These are phyloP conservation scores for Macrophomina tecta DNA, from an alignment of 2,329 filamentous ascomycete species.

Conservation along the genomic window DNA sequence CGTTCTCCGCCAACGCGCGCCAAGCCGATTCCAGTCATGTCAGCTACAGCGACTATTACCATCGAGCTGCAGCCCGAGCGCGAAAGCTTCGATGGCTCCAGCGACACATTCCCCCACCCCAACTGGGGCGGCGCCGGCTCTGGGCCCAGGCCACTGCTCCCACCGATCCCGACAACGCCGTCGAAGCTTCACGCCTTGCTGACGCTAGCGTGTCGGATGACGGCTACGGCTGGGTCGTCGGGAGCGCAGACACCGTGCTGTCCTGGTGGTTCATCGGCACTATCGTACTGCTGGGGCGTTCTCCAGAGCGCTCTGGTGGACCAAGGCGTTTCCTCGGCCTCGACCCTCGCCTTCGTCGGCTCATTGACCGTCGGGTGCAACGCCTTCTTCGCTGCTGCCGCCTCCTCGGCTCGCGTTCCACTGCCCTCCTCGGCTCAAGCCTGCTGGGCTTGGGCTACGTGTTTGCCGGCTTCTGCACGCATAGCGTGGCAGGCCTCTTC, in stretches of 20 bases:
- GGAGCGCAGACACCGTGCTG: slow-evolving; percentile 57
- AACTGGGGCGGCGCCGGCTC: neutral
- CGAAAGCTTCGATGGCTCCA: neutral
- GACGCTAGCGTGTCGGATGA: slow-evolving; percentile 54
- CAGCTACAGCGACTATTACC: slow-evolving; percentile 18
- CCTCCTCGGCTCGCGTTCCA: slow-evolving; percentile 59
- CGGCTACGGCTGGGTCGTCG: slow-evolving; percentile 63
- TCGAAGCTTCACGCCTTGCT: slow-evolving; percentile 28
- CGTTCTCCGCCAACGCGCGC: neutral
- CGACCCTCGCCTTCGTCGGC: slow-evolving; percentile 65
- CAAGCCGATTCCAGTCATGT: slow-evolving; percentile 22
- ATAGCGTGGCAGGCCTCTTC: slow-evolving; percentile 56
- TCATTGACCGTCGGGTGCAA: slow-evolving; percentile 59
- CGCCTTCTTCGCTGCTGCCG: slow-evolving; percentile 59
- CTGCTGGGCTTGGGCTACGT: slow-evolving; percentile 59
- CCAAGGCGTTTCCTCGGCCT: slow-evolving; percentile 54
- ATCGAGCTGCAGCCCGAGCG: slow-evolving; percentile 14
- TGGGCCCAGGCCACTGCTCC: slow-evolving; percentile 22
- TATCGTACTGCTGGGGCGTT: slow-evolving; percentile 65
- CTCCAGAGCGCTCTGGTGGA: slow-evolving; percentile 63
- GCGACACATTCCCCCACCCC: neutral
- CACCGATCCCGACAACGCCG: slow-evolving; percentile 18
- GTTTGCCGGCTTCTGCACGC: slow-evolving; percentile 54
- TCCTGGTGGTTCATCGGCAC: slow-evolving; percentile 61
- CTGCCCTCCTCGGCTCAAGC: slow-evolving; percentile 56